These are phyloP conservation scores for Saturnispora ahearnii DNA, from an alignment of 805 yeast genomes.

Conservation along the genomic window DNA sequence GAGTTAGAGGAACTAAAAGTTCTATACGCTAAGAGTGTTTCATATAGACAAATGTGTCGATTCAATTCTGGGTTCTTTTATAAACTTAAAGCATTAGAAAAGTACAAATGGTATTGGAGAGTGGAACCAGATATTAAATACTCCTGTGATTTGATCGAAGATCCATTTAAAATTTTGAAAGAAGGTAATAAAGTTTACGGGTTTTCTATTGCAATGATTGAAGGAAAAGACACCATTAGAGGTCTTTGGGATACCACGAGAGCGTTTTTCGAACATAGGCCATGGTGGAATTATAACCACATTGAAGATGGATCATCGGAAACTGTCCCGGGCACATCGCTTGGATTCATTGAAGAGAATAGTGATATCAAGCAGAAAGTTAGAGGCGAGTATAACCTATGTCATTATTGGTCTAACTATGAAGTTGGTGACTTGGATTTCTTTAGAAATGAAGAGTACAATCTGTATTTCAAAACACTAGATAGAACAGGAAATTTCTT, in stretches of 20 bases:
- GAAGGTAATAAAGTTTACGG: slow-evolving; percentile 40
- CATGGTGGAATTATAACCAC: slow-evolving; percentile 4
- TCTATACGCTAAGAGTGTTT: slow-evolving; percentile 49
- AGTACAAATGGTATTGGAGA: slow-evolving; percentile 50
- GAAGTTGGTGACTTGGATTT: slow-evolving; percentile 54
- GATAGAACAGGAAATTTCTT: slow-evolving; percentile 60
- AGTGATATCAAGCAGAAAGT: slow-evolving; percentile 31
- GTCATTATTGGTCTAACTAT: slow-evolving; percentile 62
- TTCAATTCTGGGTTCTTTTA: slow-evolving; percentile 44
- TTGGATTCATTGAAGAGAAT: slow-evolving; percentile 39
- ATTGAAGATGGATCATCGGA: slow-evolving; percentile 24
- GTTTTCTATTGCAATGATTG: slow-evolving; percentile 42
- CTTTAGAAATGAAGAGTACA: slow-evolving; percentile 48
- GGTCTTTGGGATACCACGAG: slow-evolving; percentile 41
- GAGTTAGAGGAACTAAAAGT: slow-evolving; percentile 27
- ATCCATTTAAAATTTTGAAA: slow-evolving; percentile 41
- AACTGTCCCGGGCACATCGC: slow-evolving; percentile 26
- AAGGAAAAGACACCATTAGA: slow-evolving; percentile 37
- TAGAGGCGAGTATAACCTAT: slow-evolving; percentile 40
- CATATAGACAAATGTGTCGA: slow-evolving; percentile 64
- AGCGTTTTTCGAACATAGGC: slow-evolving; percentile 29
- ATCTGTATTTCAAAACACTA: slow-evolving; percentile 43
- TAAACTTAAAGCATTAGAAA: slow-evolving; percentile 35
- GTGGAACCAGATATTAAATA: slow-evolving; percentile 46
- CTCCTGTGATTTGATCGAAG: slow-evolving; percentile 41